A percentile compares a stretch with the other conserved stretches of the same genome.
phyloP scores from a whole-genome alignment of 2,329 filamentous ascomycete genomes.

The Xylariaceae sp. region DNA sequence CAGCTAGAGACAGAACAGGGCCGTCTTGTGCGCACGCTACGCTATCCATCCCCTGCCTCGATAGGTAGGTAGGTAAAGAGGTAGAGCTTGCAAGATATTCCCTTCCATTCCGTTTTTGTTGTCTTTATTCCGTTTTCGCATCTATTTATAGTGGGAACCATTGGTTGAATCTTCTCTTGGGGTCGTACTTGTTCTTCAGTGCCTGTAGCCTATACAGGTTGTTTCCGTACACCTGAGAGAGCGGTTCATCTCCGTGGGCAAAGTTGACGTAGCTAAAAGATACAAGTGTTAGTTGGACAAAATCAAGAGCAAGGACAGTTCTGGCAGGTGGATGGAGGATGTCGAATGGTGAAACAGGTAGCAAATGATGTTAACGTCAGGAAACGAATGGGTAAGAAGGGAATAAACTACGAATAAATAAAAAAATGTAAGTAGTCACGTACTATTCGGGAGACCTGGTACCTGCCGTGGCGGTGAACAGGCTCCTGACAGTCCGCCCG shows the following conservation, averaged over 20 bases:
- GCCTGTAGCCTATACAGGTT: slow-evolving; percentile 23
- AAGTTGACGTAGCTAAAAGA: slow-evolving; percentile 30
- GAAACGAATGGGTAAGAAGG: no score
- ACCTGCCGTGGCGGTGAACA: slow-evolving; percentile 23
- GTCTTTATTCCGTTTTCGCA: background rate
- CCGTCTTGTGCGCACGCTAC: no score
- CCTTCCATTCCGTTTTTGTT: background rate
- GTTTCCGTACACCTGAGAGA: slow-evolving; percentile 20
- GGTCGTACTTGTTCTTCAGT: slow-evolving; percentile 28
- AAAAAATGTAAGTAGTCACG: no score
- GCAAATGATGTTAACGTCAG: no score
- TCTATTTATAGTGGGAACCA: slow-evolving; percentile 25
- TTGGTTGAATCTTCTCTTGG: slow-evolving; percentile 24
- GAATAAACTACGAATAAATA: no score
- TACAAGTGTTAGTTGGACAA: slow-evolving; percentile 4
- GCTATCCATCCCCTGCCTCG: no score
- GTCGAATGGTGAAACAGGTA: no score
- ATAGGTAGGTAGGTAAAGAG: background rate
- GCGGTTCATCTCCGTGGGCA: slow-evolving; percentile 29
- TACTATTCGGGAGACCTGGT: slow-evolving; percentile 18
- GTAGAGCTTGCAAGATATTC: background rate
- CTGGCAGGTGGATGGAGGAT: no score
- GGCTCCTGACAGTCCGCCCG: slow-evolving; percentile 27
- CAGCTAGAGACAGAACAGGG: no score
- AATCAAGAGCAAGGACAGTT: no score